phyloP scores from a whole-genome alignment of 768 basidiomycete species.

The Rhodotorula kratochvilovae region DNA sequence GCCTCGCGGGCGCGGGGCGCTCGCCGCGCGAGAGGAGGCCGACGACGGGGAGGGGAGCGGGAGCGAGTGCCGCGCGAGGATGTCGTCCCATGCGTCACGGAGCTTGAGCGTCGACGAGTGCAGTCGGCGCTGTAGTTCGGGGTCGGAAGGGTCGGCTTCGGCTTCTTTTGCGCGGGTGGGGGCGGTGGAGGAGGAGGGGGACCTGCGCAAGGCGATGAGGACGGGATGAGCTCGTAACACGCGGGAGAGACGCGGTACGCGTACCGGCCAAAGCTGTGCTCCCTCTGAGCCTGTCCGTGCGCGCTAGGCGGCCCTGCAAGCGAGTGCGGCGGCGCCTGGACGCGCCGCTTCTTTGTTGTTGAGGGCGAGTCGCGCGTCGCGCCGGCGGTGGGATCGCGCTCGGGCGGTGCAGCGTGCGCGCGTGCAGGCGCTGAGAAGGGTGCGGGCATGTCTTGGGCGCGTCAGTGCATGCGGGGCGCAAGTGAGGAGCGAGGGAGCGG shows the following conservation, averaged over 20 bases:
- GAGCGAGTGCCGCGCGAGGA: constrained; percentile 16
- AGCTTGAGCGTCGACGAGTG: constrained; percentile 13
- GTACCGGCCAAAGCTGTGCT: not conserved
- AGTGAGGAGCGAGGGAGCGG: not conserved
- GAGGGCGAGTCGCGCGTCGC: constrained; percentile 15
- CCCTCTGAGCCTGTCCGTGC: not conserved
- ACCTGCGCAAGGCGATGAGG: not conserved
- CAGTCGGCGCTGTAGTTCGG: not conserved
- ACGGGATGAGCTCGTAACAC: not conserved
- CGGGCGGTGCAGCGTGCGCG: not conserved
- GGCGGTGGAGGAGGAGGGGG: not conserved
- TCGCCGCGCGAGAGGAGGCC: not conserved
- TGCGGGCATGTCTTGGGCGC: not conserved
- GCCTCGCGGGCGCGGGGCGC: not conserved
- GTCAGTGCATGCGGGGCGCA: not conserved
- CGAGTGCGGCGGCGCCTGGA: not conserved
- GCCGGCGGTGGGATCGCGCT: not conserved
- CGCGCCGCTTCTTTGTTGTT: constrained; percentile 27
- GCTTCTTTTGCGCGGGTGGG: not conserved
- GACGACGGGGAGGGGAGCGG: not conserved
- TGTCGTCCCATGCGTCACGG: constrained; percentile 25
- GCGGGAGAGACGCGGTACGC: not conserved
- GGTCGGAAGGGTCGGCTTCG: not conserved
- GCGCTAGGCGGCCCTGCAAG: not conserved
- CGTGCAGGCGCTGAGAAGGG: not conserved